A percentile compares a stretch with the other conserved stretches of the same genome.
Evolutionary conservation across 345 rosid genomes (phyloP).

Genomic region (Rhodomyrtus tomentosa): DNA sequence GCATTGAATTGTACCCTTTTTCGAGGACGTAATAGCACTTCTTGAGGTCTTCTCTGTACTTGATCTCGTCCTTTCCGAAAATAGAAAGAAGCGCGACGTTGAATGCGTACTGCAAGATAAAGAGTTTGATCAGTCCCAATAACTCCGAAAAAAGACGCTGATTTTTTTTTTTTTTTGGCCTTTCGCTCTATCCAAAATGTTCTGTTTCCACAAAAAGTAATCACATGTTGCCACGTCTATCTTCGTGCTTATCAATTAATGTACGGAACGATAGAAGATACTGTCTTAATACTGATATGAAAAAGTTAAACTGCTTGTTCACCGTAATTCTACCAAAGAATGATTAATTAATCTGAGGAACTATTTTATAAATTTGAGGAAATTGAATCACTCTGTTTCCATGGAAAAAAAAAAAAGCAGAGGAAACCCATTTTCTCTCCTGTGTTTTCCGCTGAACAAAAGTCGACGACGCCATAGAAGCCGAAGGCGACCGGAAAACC

Average conservation of each 20-base stretch:
- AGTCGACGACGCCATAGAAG: background rate
- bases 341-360: background rate
- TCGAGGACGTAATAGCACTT: slow-evolving; percentile 84
- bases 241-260: background rate
- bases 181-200: background rate
- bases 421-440: background rate
- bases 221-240: background rate
- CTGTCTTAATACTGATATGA: background rate
- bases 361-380: background rate
- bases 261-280: background rate
- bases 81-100: slow-evolving; percentile 32
- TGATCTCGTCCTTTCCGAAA: slow-evolving; percentile 20
- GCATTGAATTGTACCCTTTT: slow-evolving; percentile 97
- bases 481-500: background rate
- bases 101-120: slow-evolving; percentile 20
- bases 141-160: background rate
- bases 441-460: background rate
- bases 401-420: background rate
- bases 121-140: background rate
- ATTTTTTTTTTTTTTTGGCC: too few species aligned
- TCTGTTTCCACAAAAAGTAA: background rate
- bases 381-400: background rate
- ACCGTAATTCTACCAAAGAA: background rate
- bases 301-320: background rate
- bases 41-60: slow-evolving; percentile 50